Base-by-base conservation (phyloP, 805 yeast species). In the Sugiyamaella lignohabitans region DNA sequence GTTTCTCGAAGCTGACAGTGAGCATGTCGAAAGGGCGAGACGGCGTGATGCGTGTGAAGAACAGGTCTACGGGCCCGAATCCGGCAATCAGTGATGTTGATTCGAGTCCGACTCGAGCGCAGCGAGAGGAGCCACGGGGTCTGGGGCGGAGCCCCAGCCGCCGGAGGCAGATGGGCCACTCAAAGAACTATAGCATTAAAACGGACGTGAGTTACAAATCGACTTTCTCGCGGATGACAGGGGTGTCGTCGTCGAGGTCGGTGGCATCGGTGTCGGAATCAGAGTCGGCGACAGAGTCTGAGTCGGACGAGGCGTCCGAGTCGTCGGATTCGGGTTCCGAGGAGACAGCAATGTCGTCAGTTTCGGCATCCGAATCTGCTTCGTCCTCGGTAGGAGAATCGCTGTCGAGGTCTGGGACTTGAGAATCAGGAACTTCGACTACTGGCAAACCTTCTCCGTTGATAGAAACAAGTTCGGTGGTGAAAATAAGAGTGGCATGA, bases 1-100 rank as follows among this genome's bases (percentile, higher is more conserved):
- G 59, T 58, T 78, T 83, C 56, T 82, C 87, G 60, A 93, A 93
- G 43, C 73, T 71, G 24, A 72, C 66, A 21, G 80, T 76, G 61
- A 91, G 71, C 43, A 78, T 70, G 65, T 91, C 98, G 65, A 86
- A 89, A 36, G 87, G 85, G 38, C 77, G 76, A 0, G 96, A 86
- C 0, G 98, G 96, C 43, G 83, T 75, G 16, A 84, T 72, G 47
- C 79, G 71, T 0, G 94, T 82, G 59, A 89, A 85, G 67, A 85
- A 89, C 4, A 84, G 62, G 59, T 87, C 94, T 16, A 40, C 23
- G 17, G 36, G 38, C 27, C 79, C 66, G 32, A 75, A 70, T 51
- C 93, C 80, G 0, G 85, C 75, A 17, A 86, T 71, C 16, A 66
- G 48, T 1, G 83, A 72, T 0, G 97, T 88, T 1, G 95, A 85